Conservation (phyloP, 495 filamentous ascomycete species). For the Rusavskia elegans region DNA sequence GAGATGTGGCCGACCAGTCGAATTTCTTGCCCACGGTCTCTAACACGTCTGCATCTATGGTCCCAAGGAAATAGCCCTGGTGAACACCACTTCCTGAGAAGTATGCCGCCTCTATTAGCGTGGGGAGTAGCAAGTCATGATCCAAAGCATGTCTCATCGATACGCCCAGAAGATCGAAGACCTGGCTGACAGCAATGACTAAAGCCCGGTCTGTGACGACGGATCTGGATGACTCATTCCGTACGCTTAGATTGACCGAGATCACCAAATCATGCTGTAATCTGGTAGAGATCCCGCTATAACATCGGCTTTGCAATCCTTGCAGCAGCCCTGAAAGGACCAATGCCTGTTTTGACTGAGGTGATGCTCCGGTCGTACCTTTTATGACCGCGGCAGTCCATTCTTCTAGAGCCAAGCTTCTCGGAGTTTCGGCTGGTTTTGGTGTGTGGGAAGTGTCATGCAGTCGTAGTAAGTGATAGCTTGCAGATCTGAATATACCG, state of each 20-base stretch:
- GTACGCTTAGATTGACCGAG: conserved; percentile 62
- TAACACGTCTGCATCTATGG: conserved; percentile 60
- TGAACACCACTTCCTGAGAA: conserved; percentile 61
- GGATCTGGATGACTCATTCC: conserved; percentile 42
- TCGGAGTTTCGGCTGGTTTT: conserved; percentile 6
- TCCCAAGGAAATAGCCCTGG: conserved; percentile 64
- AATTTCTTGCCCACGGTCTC: conserved; percentile 47
- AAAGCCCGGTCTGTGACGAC: conserved; percentile 27
- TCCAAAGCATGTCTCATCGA: conserved; percentile 39
- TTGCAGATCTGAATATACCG: conserved; percentile 77
- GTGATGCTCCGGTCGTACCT: conserved; percentile 71
- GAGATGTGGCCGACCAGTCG: conserved; percentile 49
- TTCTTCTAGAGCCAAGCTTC: conserved; percentile 43
- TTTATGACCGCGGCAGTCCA: conserved; percentile 75
- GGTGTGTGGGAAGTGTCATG: conserved; percentile 29
- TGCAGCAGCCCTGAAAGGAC: conserved; percentile 67
- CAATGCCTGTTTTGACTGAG: conserved; percentile 76
- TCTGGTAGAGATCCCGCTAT: conserved; percentile 44
- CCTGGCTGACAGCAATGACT: conserved; percentile 58
- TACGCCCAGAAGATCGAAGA: conserved; percentile 59
- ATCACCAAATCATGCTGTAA: conserved; percentile 64
- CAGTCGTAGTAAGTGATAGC: conserved; percentile 43
- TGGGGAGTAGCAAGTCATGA: conserved; percentile 60
- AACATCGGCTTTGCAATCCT: conserved; percentile 53
- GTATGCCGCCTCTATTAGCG: conserved; percentile 51